Base-by-base conservation (phyloP, 2,329 filamentous ascomycete species). In the Hypoxylon sp. region DNA sequence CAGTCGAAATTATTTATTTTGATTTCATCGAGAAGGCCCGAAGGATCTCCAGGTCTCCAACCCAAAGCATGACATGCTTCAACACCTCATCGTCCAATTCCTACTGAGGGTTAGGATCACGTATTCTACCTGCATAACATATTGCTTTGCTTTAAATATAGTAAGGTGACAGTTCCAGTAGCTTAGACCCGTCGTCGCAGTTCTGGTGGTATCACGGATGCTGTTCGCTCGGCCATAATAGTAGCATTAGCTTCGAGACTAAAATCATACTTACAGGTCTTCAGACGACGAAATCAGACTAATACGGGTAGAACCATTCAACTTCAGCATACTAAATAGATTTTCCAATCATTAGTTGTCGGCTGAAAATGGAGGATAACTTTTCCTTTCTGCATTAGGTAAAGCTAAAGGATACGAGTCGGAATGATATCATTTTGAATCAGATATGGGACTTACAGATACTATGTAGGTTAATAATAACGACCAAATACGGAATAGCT, bases 21-120 rank as follows among this genome's bases (percentile, higher is more conserved):
- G 26, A 42, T 26, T 17, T 29, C 24, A 22, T 44, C 14, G 22
- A 65, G 35, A 59, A 59, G 55, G 62, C n/a, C 62, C 62, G 62
- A 65, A 65, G 54, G n/a, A 14, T 46, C 35, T 33, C 19, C n/a
- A 52, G 24, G n/a, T 37, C 24, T 35, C 39, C 50, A 24, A 3
- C n/a, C 24, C 5, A 44, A 13, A 52, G 33, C 29, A 47, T 31
- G 60, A 26, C 24, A 24, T 42, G 19, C 39, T 35, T 57, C 24
- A 50, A 19, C 48, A 22, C 54, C n/a, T 48, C 17, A 37, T 52
- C 6, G 26, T 9, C 19, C 9, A 11, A 13, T 22, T 29, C 10
- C 33, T 46, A 31, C 42, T 37, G 47, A 26, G 19, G 22, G 24
- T 10, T 17, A 37, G 5, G 22, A 24, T 42, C 11, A 42, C 39